These are phyloP conservation scores for Saccharomyces hybrid DNA, from an alignment of 1,139 yeast species.

Conservation along the genomic window DNA sequence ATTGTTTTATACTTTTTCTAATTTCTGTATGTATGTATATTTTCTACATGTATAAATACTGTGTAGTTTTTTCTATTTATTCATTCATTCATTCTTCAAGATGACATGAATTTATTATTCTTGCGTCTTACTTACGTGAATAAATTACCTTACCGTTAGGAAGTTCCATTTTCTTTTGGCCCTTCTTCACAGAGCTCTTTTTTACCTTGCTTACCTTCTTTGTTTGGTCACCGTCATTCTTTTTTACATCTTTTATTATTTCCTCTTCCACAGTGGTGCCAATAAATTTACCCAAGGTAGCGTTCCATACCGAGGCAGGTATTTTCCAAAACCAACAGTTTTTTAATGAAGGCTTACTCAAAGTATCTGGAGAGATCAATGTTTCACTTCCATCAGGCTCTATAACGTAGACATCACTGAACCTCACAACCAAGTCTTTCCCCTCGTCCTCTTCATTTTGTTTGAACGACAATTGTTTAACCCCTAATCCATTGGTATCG, in stretches of 20 bases:
- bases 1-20: constrained; percentile 6
- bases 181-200: constrained; percentile 35
- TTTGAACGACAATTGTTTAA: constrained; percentile 27
- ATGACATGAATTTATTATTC: background rate
- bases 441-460: constrained; percentile 40
- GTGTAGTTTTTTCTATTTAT: constrained; percentile 1
- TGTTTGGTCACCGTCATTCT: constrained; percentile 2
- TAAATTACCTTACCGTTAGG: constrained; percentile 58
- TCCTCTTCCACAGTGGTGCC: background rate
- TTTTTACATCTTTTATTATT: background rate
- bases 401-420: constrained; percentile 63
- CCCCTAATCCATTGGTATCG: constrained; percentile 46
- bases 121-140: constrained; percentile 34
- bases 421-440: constrained; percentile 54
- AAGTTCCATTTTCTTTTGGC: constrained; percentile 32
- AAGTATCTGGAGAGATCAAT: constrained; percentile 28
- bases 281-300: constrained; percentile 6
- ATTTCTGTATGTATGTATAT: constrained; percentile 9
- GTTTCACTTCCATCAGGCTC: constrained; percentile 42
- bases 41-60: background rate
- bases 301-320: constrained; percentile 38
- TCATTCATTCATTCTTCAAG: background rate
- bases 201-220: background rate
- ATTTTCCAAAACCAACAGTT: constrained; percentile 49
- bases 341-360: constrained; percentile 40